Base-by-base conservation (phyloP, 169 alveolate genomes). In the Plasmodium berghei region DNA sequence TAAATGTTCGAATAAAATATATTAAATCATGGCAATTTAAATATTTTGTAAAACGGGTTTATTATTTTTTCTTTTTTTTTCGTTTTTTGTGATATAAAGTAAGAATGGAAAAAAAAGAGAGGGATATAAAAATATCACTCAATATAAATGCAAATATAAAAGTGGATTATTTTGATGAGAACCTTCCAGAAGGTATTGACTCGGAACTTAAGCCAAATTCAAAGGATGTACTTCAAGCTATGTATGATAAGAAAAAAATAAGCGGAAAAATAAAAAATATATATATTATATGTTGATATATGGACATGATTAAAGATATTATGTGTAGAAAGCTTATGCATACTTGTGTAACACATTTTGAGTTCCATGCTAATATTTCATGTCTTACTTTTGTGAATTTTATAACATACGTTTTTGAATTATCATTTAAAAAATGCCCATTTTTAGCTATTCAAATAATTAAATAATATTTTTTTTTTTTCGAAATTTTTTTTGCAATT, bases 81-180 rank as follows among this genome's bases (percentile, higher is more conserved):
- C 40, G 40, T 28, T 28, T 28, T 34, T 34, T 34, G 42, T 34
- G 42, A 34, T 0, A 5, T 34, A 34, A 34, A 34, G 3, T 3
- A 34, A 34, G 42, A 3, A 34, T 34, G 42, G 26, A 52, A 49
- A 66, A 59, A 24, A 73, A 69, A 24, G 63, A 63, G 20, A 73
- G 64, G 48, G 45, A 61, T 42, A 73, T 73, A 58, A 73, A 59
- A 73, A 73, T 73, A 61, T 73, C 87, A 6, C 87, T 73, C 16
- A 73, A 73, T 28, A 59, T 73, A 49, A 42, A 66, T 63, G 28
- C 59, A 9, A 73, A 73, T 46, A 56, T 9, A 40, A 56, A 46
- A 49, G 61, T 34, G 9, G 87, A 48, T 18, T 24, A 61, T 56
- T 40, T 56, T 8, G 20, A 63, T 42, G 87, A 54, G 18, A 20